Percentiles rank a stretch among this genome's conserved stretches.
Evolutionary conservation across 2,329 filamentous ascomycete species (phyloP).

Genomic region (Phyllosticta citriasiana): DNA sequence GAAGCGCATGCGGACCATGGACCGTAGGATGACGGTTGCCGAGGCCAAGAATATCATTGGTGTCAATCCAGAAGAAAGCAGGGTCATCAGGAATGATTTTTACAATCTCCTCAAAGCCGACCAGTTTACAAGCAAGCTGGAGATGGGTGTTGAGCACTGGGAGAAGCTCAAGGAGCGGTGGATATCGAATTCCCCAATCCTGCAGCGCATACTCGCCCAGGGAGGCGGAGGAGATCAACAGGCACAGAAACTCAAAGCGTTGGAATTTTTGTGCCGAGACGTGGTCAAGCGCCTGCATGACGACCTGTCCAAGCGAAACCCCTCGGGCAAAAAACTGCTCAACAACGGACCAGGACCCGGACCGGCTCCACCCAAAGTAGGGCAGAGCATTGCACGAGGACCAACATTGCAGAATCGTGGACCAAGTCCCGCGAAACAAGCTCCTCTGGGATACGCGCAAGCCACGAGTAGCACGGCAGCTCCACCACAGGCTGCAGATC

Average conservation of each 20-base stretch:
- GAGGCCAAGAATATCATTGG: conserved; percentile 65
- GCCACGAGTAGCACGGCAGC: conserved; percentile 13
- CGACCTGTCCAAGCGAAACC: conserved; percentile 49
- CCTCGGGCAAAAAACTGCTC: conserved; percentile 33
- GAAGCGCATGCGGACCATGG: conserved; percentile 60
- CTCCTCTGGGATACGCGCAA: conserved; percentile 4
- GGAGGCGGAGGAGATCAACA: conserved; percentile 45
- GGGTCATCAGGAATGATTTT: conserved; percentile 56
- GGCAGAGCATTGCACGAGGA: not conserved
- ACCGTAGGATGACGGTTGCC: conserved; percentile 58
- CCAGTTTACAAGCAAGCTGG: conserved; percentile 62
- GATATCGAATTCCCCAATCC: conserved; percentile 48
- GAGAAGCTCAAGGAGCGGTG: conserved; percentile 58
- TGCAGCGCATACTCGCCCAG: conserved; percentile 45
- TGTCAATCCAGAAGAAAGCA: conserved; percentile 57
- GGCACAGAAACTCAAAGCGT: conserved; percentile 48
- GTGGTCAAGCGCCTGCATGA: conserved; percentile 68
- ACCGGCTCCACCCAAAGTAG: conserved; percentile 20
- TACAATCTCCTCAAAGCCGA: conserved; percentile 55
- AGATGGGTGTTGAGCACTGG: conserved; percentile 63
- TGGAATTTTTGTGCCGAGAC: conserved; percentile 64
- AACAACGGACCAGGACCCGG: conserved; percentile 34
- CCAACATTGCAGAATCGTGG: not conserved
- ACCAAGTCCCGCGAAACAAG: not conserved
- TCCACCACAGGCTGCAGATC: conserved; percentile 34